Evolutionary conservation across 192 early-diverging fungal genomes (phyloP).

Genomic region (Coemansia sp.): DNA sequence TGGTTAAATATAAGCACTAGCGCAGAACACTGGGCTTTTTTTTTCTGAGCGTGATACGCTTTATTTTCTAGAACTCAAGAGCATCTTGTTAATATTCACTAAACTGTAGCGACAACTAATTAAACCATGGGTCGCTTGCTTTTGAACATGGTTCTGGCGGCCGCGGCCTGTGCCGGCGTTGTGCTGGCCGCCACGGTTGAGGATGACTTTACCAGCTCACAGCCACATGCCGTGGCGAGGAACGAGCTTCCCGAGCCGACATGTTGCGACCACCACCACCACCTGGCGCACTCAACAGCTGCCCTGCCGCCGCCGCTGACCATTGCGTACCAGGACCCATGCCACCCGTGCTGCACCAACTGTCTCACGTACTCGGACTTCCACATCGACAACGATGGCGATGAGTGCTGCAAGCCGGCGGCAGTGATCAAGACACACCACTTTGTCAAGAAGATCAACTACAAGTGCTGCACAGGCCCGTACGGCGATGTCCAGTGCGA

Average conservation of each 20-base stretch:
- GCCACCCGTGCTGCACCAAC: slow-evolving; percentile 46
- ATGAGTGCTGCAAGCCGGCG: slow-evolving; percentile 46
- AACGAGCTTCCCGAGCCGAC: slow-evolving; percentile 6
- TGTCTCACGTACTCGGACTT: slow-evolving; percentile 44
- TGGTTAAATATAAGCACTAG: too few relatives aligned
- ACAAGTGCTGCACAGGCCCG: slow-evolving; percentile 49
- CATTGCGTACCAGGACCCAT: slow-evolving; percentile 42
- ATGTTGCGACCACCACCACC: slow-evolving; percentile 4
- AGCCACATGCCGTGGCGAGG: slow-evolving; percentile 9
- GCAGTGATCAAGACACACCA: slow-evolving; percentile 47
- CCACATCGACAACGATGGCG: slow-evolving; percentile 39
- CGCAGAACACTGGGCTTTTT: too few relatives aligned
- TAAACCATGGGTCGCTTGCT: slow-evolving; percentile 30
- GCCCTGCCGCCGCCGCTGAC: slow-evolving; percentile 40
- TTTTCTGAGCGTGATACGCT: too few relatives aligned
- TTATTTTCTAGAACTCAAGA: too few relatives aligned
- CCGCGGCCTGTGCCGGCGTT: slow-evolving; percentile 10
- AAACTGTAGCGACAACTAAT: background rate
- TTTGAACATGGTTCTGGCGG: slow-evolving; percentile 12
- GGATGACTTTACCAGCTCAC: slow-evolving; percentile 8
- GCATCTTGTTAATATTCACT: background rate
- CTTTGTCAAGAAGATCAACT: slow-evolving; percentile 47
- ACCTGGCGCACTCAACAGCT: slow-evolving; percentile 10
- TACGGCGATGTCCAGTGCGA: slow-evolving; percentile 45
- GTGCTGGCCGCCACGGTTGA: slow-evolving; percentile 6